Evolutionary conservation across 768 basidiomycete genomes (phyloP), one percentile per base, ranked within the genome.

Genomic region (Neoboletus magnificus): DNA sequence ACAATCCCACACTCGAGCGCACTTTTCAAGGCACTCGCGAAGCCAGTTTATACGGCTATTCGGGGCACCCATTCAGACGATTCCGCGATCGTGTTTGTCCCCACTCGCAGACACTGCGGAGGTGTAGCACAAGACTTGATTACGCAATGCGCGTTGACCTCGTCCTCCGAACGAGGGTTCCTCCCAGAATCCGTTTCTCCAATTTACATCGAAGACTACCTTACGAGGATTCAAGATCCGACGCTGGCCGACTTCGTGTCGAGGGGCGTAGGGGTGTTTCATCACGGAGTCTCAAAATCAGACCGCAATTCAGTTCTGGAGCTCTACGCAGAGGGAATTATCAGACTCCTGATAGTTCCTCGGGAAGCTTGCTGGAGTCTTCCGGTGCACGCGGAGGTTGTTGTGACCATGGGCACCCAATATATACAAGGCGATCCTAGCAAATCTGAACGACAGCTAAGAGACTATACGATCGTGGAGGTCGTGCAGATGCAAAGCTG

Each of bases 361-460:
- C 82, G 86, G 36, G 92, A 95, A 40, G 78, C 86, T 15, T 92
- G 90, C 67, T 96, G 94, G 94, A 84, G 82, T 29, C 68, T 98
- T n/a, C 93, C 95, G 20, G 82, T 94, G 18, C 82, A 86, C 50
- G 91, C 91, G 1, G 79, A 81, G 8, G 82, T 82, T 7, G 95
- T 98, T 16, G 77, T 98, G 36, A 86, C 93, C 43, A 88, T 98
- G 87, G 90, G 93, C 18, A 92, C 95, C 4, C 97, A 99, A 69
- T 96, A 91, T 69, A 69, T 86, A 25, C 76, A 82, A 52, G 62
- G 77, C 8, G 74, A 77, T 39, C 71, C 68, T 36, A 76, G 74
- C 51, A 77, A 74, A 15, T 66, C 75, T 10, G 84, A 86, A 56
- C 83, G 89, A 23, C 86, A 88, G 62, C 67, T 96, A 48, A 79